These are phyloP conservation scores for Platanthera zijinensis DNA, from an alignment of 106 monocot genomes.

Conservation along the genomic window DNA sequence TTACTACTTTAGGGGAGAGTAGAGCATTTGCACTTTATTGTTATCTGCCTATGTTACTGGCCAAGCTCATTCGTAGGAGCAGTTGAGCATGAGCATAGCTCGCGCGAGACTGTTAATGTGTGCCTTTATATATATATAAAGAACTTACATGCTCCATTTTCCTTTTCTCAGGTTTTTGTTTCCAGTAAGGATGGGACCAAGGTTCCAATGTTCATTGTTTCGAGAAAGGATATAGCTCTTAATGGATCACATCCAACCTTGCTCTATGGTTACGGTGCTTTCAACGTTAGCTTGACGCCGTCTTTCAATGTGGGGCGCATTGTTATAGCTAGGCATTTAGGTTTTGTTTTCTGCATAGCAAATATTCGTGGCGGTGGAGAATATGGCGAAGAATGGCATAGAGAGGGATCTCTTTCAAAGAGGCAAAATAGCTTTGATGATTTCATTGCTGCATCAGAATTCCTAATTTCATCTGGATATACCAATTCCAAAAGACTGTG, in stretches of 20 bases:
- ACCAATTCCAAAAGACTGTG: conserved; percentile 60
- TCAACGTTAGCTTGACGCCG: conserved; percentile 77
- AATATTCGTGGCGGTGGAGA: conserved; percentile 98
- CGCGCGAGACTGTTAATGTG: too few species aligned
- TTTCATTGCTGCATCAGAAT: conserved; percentile 78
- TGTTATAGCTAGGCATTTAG: conserved; percentile 59
- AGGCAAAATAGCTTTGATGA: conserved; percentile 98
- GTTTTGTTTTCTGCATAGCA: conserved; percentile 62
- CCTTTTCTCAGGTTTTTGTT: conserved; percentile 53
- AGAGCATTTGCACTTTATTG: too few species aligned
- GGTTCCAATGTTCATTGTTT: conserved; percentile 86
- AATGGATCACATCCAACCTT: conserved; percentile 85
- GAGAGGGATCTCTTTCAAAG: conserved; percentile 71
- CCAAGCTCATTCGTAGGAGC: too few species aligned
- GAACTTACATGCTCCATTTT: not conserved
- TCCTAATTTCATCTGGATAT: conserved; percentile 64
- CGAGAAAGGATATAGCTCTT: conserved; percentile 54
- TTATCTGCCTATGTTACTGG: too few species aligned
- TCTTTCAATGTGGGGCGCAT: conserved; percentile 48
- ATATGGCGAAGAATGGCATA: conserved; percentile 98
- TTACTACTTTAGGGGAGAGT: too few species aligned
- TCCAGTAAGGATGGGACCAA: conserved; percentile 80
- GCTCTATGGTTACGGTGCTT: conserved; percentile 94
- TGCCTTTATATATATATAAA: too few species aligned
- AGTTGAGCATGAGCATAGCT: too few species aligned